These are phyloP conservation scores for Serendipita sp. DNA, from an alignment of 768 basidiomycete species.

Conservation along the genomic window DNA sequence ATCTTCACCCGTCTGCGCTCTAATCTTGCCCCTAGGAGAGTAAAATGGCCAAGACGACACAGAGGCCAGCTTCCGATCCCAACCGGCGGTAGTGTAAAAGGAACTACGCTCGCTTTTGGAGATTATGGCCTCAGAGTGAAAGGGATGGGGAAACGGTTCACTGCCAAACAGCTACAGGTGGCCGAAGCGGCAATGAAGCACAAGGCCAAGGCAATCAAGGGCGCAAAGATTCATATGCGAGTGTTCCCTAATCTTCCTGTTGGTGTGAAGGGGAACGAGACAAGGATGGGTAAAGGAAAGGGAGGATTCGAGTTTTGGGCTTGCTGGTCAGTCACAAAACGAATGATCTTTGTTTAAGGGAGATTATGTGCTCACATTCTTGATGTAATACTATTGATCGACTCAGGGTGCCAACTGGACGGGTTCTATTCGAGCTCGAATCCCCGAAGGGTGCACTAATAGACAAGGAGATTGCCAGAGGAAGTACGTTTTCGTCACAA, in stretches of 20 bases:
- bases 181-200: conserved; percentile 79
- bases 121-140: conserved; percentile 86
- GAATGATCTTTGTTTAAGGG: neutral
- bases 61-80: conserved; percentile 80
- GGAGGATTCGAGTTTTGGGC: conserved; percentile 97
- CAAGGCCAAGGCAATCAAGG: conserved; percentile 80
- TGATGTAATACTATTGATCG: no score
- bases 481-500: neutral
- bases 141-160: conserved; percentile 61
- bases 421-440: neutral
- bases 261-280: conserved; percentile 97
- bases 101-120: conserved; percentile 81
- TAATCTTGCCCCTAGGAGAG: conserved; percentile 66
- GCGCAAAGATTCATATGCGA: conserved; percentile 67
- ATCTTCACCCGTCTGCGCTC: conserved; percentile 19
- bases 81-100: conserved; percentile 79
- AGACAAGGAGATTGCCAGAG: neutral
- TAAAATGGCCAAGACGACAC: conserved; percentile 75
- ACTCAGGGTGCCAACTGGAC: neutral
- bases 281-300: conserved; percentile 99
- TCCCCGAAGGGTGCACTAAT: neutral
- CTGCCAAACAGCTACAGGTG: conserved; percentile 76
- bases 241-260: conserved; percentile 96
- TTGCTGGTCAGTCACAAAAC: conserved; percentile 41
- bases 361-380: neutral